A percentile compares a stretch with the other conserved stretches of the same genome.
These are phyloP conservation scores for Beta vulgaris DNA, from an alignment of 148 eudicot genomes.

Conservation along the genomic window DNA sequence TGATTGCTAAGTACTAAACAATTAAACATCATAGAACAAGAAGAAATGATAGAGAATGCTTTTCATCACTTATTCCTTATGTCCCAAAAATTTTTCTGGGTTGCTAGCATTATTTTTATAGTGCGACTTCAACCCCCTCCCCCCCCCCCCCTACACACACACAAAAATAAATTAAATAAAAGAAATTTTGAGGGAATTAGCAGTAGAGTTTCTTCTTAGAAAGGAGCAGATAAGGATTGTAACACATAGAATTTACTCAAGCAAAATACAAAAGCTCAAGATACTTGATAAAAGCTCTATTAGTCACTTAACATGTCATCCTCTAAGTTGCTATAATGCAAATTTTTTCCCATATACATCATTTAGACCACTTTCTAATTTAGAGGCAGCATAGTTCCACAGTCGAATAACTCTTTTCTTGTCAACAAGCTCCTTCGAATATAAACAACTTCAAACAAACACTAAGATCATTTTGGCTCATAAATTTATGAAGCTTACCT, in stretches of 20 bases:
- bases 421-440: neutral
- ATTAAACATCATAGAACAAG: too few species aligned
- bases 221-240: neutral
- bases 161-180: too few species aligned
- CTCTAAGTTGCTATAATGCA: neutral
- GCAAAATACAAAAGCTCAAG: neutral
- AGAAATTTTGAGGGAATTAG: neutral
- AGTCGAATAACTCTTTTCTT: too few species aligned
- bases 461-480: neutral
- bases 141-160: neutral
- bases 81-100: neutral
- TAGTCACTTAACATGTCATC: neutral
- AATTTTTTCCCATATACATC: neutral
- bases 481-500: constrained; percentile 34
- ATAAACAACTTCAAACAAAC: neutral
- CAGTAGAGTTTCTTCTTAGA: neutral
- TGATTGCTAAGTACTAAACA: too few species aligned
- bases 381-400: too few species aligned
- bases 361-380: neutral
- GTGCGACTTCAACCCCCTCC: neutral
- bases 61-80: neutral
- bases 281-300: neutral
- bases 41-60: too few species aligned
- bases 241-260: neutral
- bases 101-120: neutral